Percentiles rank a stretch among this genome's conserved stretches.
Evolutionary conservation across 2,329 filamentous ascomycete species (phyloP).

Genomic region (Penicillium sp.): DNA sequence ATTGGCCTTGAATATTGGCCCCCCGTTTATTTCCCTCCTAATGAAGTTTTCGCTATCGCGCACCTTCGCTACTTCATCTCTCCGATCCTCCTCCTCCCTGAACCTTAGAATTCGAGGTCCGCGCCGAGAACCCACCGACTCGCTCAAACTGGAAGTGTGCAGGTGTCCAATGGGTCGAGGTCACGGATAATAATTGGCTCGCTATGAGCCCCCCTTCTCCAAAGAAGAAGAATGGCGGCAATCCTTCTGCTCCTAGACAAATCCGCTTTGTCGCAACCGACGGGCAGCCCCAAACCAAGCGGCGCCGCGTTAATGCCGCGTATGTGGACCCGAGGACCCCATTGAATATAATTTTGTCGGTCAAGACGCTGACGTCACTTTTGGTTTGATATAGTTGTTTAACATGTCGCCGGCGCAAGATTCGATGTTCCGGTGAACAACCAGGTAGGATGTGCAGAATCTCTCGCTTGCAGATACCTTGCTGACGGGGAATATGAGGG

Average conservation of each 20-base stretch:
- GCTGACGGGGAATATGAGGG: conserved; percentile 1
- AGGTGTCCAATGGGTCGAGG: conserved; percentile 35
- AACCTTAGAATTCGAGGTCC: conserved; percentile 2
- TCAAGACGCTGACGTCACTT: conserved; percentile 10
- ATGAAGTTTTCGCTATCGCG: conserved; percentile 19
- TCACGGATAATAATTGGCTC: conserved; percentile 36
- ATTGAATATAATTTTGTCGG: not conserved
- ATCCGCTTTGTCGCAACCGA: conserved; percentile 81
- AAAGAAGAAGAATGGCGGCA: conserved; percentile 36
- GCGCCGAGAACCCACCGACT: not conserved
- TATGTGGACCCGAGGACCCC: conserved; percentile 47
- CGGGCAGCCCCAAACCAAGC: conserved; percentile 75
- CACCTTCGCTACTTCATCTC: conserved; percentile 15
- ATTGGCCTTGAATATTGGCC: not conserved
- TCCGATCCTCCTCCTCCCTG: conserved; percentile 1
- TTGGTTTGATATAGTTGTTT: conserved; percentile 54
- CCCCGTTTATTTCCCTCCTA: conserved; percentile 2
- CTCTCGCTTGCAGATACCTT: not conserved
- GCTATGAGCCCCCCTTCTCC: conserved; percentile 42
- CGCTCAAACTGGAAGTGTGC: not conserved
- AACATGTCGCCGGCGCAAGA: conserved; percentile 74
- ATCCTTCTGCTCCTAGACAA: conserved; percentile 36
- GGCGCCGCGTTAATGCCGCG: conserved; percentile 75
- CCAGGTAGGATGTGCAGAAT: conserved; percentile 44
- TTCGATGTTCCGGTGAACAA: conserved; percentile 70